Percentiles rank a stretch among this genome's conserved stretches.
Evolutionary conservation across 192 early-diverging fungal species (phyloP).

Genomic region (Gonapodya sp.): DNA sequence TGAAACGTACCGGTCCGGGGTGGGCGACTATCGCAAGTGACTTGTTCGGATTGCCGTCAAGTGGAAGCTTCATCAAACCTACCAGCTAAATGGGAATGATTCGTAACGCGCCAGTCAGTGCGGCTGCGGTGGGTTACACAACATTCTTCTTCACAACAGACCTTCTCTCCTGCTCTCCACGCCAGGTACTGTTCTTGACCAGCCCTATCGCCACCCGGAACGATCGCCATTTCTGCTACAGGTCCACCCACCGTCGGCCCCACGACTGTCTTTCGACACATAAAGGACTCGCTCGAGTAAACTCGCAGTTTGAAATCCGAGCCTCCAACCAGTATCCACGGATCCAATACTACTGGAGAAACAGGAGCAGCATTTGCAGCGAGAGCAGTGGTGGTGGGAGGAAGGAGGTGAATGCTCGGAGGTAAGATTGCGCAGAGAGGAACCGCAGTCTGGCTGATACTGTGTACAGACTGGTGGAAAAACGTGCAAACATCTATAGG

Average conservation of each 20-base stretch:
- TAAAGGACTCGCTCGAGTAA: neutral
- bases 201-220: constrained; percentile 12
- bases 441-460: neutral
- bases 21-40: constrained; percentile 45
- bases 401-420: neutral
- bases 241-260: constrained; percentile 43
- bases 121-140: constrained; percentile 18
- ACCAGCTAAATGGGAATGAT: constrained; percentile 24
- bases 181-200: constrained; percentile 27
- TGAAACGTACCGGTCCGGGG: constrained; percentile 29
- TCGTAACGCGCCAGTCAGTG: neutral
- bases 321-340: neutral
- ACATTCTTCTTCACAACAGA: no score
- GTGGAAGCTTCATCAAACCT: constrained; percentile 43
- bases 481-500: neutral
- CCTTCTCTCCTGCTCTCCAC: constrained; percentile 30
- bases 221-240: constrained; percentile 15
- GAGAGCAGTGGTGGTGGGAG: neutral
- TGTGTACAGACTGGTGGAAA: neutral
- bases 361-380: neutral
- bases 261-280: constrained; percentile 42
- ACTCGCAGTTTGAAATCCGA: constrained; percentile 1
- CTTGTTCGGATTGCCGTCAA: constrained; percentile 47
- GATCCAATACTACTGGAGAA: neutral
- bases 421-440: neutral